Evolutionary conservation across 139 green algal genomes (phyloP).

Genomic region (Micractinium conductrix): DNA sequence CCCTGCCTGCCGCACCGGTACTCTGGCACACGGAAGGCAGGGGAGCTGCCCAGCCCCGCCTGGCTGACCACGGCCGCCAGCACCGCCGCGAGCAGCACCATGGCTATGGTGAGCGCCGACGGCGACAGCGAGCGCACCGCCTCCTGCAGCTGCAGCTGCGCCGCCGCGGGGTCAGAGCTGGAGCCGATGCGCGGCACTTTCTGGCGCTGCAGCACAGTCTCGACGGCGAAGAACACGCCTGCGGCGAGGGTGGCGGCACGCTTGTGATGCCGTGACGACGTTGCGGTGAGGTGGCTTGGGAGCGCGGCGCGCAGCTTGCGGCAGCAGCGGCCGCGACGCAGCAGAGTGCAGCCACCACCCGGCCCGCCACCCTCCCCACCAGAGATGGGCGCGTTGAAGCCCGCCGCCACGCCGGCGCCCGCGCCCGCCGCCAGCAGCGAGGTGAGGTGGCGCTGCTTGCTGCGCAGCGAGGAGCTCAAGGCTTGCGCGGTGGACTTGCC

Average conservation of each 20-base stretch:
- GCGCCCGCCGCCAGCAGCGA: slow-evolving; percentile 87
- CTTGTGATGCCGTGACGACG: not conserved
- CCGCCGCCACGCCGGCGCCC: slow-evolving; percentile 89
- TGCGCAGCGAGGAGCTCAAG: slow-evolving; percentile 65
- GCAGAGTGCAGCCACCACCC: too few species aligned
- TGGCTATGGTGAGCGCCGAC: slow-evolving; percentile 59
- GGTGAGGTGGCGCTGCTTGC: slow-evolving; percentile 65
- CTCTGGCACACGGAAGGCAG: slow-evolving; percentile 71
- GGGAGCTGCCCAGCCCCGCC: slow-evolving; percentile 68
- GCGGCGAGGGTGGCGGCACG: not conserved
- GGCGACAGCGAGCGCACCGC: not conserved
- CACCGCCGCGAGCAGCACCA: slow-evolving; percentile 80
- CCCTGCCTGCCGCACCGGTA: slow-evolving; percentile 41
- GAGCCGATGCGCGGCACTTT: not conserved
- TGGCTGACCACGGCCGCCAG: slow-evolving; percentile 73
- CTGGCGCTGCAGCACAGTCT: slow-evolving; percentile 79
- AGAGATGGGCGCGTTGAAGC: slow-evolving; percentile 94
- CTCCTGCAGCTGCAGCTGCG: slow-evolving; percentile 8
- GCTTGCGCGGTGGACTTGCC: slow-evolving; percentile 75
- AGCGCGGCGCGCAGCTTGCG: not conserved
- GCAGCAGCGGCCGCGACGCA: not conserved
- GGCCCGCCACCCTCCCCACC: not conserved
- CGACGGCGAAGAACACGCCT: slow-evolving; percentile 94
- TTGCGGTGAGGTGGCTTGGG: not conserved
- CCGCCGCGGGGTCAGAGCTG: not conserved